phyloP scores from a whole-genome alignment of 768 basidiomycete species.

The Mycena amicta region DNA sequence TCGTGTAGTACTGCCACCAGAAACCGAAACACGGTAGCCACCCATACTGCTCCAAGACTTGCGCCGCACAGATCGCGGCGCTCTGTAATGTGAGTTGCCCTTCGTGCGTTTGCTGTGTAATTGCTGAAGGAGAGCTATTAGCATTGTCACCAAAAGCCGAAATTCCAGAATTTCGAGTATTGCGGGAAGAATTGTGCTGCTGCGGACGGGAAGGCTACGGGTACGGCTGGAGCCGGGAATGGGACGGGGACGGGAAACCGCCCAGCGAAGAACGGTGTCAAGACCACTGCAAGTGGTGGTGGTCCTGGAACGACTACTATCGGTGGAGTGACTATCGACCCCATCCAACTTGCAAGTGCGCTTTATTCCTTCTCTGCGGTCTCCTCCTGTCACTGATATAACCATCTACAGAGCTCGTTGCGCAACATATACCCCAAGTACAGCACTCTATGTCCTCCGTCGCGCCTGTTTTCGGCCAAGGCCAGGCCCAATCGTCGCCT shows the following conservation, averaged over 20 bases:
- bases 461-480: slow-evolving; percentile 3
- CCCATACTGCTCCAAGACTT: slow-evolving; percentile 57
- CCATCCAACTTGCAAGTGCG: background rate
- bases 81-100: slow-evolving; percentile 45
- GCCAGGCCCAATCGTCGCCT: background rate
- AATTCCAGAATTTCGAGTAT: slow-evolving; percentile 59
- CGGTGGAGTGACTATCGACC: background rate
- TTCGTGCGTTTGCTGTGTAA: background rate
- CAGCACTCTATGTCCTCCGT: slow-evolving; percentile 37
- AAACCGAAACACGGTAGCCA: slow-evolving; percentile 51
- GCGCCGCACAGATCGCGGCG: slow-evolving; percentile 46
- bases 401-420: slow-evolving; percentile 41
- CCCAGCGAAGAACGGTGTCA: slow-evolving; percentile 5
- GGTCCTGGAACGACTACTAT: background rate
- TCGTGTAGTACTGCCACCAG: slow-evolving; percentile 48
- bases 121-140: slow-evolving; percentile 21
- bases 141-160: slow-evolving; percentile 63
- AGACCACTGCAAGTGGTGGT: background rate
- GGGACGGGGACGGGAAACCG: slow-evolving; percentile 5
- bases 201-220: slow-evolving; percentile 35
- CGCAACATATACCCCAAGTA: slow-evolving; percentile 50
- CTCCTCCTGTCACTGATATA: background rate
- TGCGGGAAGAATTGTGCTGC: slow-evolving; percentile 68
- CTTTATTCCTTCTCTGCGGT: slow-evolving; percentile 3
- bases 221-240: slow-evolving; percentile 8